These are phyloP conservation scores for Geotrichum europaeum DNA, from an alignment of 1,139 yeast species.

Conservation along the genomic window DNA sequence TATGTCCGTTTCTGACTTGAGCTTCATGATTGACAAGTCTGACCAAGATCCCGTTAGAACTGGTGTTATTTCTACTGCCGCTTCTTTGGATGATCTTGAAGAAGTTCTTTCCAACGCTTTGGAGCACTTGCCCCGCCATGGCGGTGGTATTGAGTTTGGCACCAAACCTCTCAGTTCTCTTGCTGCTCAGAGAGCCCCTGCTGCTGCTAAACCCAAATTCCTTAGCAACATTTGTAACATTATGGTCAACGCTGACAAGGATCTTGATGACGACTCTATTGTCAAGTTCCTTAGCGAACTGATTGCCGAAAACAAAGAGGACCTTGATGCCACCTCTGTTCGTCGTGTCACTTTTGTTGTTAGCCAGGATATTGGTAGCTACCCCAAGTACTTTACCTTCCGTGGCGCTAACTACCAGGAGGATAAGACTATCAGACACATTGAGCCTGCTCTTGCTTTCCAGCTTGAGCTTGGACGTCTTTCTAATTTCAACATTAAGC, in stretches of 20 bases:
- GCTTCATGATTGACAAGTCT: conserved; percentile 68
- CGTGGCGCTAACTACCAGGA: conserved; percentile 71
- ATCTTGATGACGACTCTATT: conserved; percentile 63
- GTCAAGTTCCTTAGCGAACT: conserved; percentile 58
- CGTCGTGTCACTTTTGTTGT: conserved; percentile 91
- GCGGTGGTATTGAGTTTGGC: conserved; percentile 29
- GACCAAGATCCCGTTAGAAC: conserved; percentile 62
- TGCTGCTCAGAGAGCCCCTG: conserved; percentile 31
- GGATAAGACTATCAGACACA: conserved; percentile 90
- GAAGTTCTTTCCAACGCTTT: conserved; percentile 73
- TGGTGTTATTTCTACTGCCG: conserved; percentile 81
- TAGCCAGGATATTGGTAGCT: conserved; percentile 74
- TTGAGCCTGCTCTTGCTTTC: conserved; percentile 97
- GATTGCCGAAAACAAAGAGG: conserved; percentile 62
- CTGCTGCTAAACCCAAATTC: conserved; percentile 34
- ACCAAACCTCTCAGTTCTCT: conserved; percentile 31
- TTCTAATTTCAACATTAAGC: conserved; percentile 90
- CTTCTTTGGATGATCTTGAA: conserved; percentile 83
- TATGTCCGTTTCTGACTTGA: conserved; percentile 85
- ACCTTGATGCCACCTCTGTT: conserved; percentile 60
- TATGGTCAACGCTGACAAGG: conserved; percentile 70
- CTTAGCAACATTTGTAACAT: conserved; percentile 78
- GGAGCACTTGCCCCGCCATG: conserved; percentile 53
- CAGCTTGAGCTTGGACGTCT: conserved; percentile 92
- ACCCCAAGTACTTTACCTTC: conserved; percentile 94